phyloP scores from a whole-genome alignment of 106 monocot species.

The Dioscorea dumetorum region DNA sequence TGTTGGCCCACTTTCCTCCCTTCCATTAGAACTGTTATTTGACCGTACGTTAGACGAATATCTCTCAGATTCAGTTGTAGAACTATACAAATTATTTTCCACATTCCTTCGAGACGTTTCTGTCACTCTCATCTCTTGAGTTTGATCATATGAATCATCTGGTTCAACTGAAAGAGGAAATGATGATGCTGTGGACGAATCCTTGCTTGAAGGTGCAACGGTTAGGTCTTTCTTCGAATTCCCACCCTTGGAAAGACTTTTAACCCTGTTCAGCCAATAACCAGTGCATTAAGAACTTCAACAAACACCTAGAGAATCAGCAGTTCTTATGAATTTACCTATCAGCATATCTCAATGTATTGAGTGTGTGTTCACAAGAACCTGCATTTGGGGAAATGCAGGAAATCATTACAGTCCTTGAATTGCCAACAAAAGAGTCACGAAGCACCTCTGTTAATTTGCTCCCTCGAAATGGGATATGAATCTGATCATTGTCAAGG shows the following conservation, averaged over 20 bases:
- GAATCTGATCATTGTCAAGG: slow-evolving; percentile 94
- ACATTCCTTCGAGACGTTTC: slow-evolving; percentile 23
- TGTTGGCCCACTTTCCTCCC: slow-evolving; percentile 35
- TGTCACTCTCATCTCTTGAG: slow-evolving; percentile 32
- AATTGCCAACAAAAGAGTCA: slow-evolving; percentile 94
- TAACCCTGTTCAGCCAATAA: slow-evolving; percentile 30
- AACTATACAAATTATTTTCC: slow-evolving; percentile 27
- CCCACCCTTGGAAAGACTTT: slow-evolving; percentile 79
- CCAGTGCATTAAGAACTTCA: slow-evolving; percentile 12
- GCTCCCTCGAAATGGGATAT: slow-evolving; percentile 96
- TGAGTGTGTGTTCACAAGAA: slow-evolving; percentile 95
- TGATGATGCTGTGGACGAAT: slow-evolving; percentile 31
- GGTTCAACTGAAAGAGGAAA: slow-evolving; percentile 28
- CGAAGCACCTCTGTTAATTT: slow-evolving; percentile 96
- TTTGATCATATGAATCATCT: slow-evolving; percentile 27
- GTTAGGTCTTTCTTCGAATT: slow-evolving; percentile 74
- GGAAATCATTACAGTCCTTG: slow-evolving; percentile 94
- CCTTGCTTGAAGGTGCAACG: slow-evolving; percentile 34
- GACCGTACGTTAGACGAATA: slow-evolving; percentile 19
- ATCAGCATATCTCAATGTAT: slow-evolving; percentile 97
- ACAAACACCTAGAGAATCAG: neutral
- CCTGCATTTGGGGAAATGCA: slow-evolving; percentile 91
- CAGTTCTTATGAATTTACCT: slow-evolving; percentile 39
- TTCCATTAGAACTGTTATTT: slow-evolving; percentile 32
- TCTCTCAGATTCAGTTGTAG: slow-evolving; percentile 36